Evolutionary conservation across 768 basidiomycete genomes (phyloP), one percentile per base, ranked within the genome.

Genomic region (Pleurotus tuber-regium): DNA sequence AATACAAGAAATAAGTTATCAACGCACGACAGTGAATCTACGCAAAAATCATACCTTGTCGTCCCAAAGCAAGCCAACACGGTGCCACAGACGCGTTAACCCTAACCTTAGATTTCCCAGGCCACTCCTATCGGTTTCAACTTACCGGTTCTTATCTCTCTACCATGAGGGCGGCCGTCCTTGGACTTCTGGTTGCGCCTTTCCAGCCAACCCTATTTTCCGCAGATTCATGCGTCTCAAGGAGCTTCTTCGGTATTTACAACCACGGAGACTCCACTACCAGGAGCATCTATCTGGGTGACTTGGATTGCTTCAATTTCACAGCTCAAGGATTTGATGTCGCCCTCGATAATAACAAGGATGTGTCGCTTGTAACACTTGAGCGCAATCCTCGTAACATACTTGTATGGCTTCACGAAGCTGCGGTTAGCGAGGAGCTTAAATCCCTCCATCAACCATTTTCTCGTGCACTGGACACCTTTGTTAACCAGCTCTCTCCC

Each of bases 321-420:
- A n/a, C n/a, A n/a, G n/a, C n/a, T n/a, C n/a, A n/a, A n/a, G n/a
- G n/a, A n/a, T n/a, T n/a, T n/a, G n/a, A n/a, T n/a, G n/a, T n/a
- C n/a, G n/a, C n/a, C n/a, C n/a, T n/a, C n/a, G n/a, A n/a, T n/a
- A 19, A 21, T 30, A 5, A 14, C 26, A 58, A 58, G 40, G 61
- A 42, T 29, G 58, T 64, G 35, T 51, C 53, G 14, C 59, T 59
- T 26, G 70, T 60, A 35, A 58, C 61, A 29, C 57, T 74, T 38
- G 36, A 61, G 8, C 61, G 63, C 46, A 58, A 62, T 28, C 28
- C 43, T 19, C 42, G 63, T 51, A 43, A 63, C 29, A 76, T 78
- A 49, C 75, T 86, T 23, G 75, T 85, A 4, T 86, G 84, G 86
- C 54, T 87, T 4, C 76, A 85, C 55, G 76, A 83, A 50, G 67